Evolutionary conservation across 495 filamentous ascomycete genomes (phyloP).

Genomic region (Aspergillus cristatus): DNA sequence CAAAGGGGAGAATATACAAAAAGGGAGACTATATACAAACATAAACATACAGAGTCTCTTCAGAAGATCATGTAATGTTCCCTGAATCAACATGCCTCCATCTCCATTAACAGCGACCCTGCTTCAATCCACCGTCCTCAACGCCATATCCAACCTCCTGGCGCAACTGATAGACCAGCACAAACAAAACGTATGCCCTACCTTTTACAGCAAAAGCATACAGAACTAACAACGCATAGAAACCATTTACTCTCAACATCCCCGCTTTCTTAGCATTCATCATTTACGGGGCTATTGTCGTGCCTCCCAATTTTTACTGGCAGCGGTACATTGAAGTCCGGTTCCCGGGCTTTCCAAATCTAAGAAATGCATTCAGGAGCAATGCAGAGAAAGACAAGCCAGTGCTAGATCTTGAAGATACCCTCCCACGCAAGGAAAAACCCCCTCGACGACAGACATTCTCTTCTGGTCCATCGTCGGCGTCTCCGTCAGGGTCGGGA

Average conservation of each 20-base stretch:
- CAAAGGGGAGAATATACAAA: no score
- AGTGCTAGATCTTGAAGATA: conserved; percentile 5
- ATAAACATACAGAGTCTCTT: no score
- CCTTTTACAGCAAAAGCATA: conserved; percentile 3
- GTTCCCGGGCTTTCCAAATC: conserved; percentile 36
- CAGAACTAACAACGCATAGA: no score
- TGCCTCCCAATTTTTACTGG: conserved; percentile 86
- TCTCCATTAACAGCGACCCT: conserved; percentile 57
- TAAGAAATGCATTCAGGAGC: not conserved
- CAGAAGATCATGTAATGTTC: no score
- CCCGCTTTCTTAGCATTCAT: conserved; percentile 67
- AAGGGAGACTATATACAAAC: no score
- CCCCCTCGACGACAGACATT: conserved; percentile 30
- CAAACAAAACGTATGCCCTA: conserved; percentile 46
- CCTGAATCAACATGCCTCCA: conserved; percentile 1
- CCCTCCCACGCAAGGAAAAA: conserved; percentile 24
- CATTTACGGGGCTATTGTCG: conserved; percentile 62
- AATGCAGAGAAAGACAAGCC: not conserved
- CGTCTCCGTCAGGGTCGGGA: conserved; percentile 18
- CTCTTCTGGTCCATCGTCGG: conserved; percentile 8
- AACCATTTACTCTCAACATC: conserved; percentile 45
- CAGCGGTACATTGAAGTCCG: conserved; percentile 50
- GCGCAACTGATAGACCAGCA: conserved; percentile 72
- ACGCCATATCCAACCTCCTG: conserved; percentile 67
- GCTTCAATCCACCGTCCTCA: conserved; percentile 61